Evolutionary conservation across 306 rosid genomes (phyloP).

Genomic region (Castanopsis chinensis): DNA sequence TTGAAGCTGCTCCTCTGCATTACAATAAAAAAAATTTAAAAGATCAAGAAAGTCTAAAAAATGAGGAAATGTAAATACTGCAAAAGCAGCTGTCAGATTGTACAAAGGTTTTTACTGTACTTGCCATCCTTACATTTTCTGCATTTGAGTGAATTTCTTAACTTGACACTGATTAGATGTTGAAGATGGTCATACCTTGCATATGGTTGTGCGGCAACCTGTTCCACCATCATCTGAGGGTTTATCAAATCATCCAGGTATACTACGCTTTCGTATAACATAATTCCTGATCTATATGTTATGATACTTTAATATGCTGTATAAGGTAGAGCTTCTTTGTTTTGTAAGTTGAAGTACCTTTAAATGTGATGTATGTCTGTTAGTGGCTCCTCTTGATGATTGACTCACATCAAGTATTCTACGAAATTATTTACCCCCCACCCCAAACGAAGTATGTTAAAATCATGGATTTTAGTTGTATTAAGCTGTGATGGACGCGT

Average conservation of each 20-base stretch:
- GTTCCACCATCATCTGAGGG: slow-evolving; percentile 56
- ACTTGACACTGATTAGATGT: slow-evolving; percentile 75
- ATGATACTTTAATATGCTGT: slow-evolving; percentile 9
- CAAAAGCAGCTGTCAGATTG: background rate
- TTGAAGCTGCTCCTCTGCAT: background rate
- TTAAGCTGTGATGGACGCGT: background rate
- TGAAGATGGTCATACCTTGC: slow-evolving; percentile 99
- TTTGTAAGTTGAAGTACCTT: slow-evolving; percentile 17
- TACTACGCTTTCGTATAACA: slow-evolving; percentile 4
- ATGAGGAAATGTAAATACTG: background rate
- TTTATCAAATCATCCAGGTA: slow-evolving; percentile 68
- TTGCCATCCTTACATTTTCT: slow-evolving; percentile 5
- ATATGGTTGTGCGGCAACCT: slow-evolving; percentile 90
- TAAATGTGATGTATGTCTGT: background rate
- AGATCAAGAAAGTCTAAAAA: background rate
- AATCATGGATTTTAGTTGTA: background rate
- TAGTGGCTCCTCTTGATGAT: background rate
- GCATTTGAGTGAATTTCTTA: slow-evolving; percentile 26
- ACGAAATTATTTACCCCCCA: background rate
- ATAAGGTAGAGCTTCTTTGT: slow-evolving; percentile 5
- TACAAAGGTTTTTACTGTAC: background rate
- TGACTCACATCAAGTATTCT: background rate
- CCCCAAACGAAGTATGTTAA: background rate
- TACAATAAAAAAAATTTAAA: background rate
- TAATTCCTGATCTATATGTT: slow-evolving; percentile 1